A percentile compares a stretch with the other conserved stretches of the same genome.
Evolutionary conservation across 495 filamentous ascomycete genomes (phyloP).

Genomic region (Mytilinidion resinicola): DNA sequence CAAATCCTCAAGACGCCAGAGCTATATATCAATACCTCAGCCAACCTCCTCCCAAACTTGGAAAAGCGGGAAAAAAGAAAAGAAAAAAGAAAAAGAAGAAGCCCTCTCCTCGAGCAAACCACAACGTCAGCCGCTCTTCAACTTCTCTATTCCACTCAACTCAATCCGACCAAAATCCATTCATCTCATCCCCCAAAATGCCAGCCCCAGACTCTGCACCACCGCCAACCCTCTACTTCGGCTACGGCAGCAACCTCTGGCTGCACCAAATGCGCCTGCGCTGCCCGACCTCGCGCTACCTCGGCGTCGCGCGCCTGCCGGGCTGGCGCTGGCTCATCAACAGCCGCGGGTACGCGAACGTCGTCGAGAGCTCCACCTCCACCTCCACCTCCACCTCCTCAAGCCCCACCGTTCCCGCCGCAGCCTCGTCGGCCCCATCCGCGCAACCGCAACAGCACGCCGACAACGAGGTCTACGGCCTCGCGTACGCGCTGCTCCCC

Average conservation of each 20-base stretch:
- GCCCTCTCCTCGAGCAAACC: no score
- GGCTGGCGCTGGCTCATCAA: conserved; percentile 63
- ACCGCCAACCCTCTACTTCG: conserved; percentile 52
- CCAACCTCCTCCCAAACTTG: no score
- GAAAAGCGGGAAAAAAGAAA: no score
- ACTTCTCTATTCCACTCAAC: no score
- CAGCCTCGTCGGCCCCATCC: neutral
- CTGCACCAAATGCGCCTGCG: conserved; percentile 57
- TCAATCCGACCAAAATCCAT: no score
- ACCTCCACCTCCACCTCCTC: neutral
- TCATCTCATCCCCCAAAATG: no score
- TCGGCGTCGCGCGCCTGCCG: conserved; percentile 45
- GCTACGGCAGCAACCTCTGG: conserved; percentile 69
- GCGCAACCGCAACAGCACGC: neutral
- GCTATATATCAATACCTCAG: no score
- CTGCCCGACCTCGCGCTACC: conserved; percentile 48
- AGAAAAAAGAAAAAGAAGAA: no score
- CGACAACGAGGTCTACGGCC: conserved; percentile 40
- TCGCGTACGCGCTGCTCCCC: conserved; percentile 45
- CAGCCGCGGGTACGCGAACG: conserved; percentile 62
- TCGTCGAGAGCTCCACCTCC: conserved; percentile 37
- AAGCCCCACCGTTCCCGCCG: neutral
- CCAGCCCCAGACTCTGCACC: no score
- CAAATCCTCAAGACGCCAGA: no score
- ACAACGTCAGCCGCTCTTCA: no score